Evolutionary conservation across 2,329 filamentous ascomycete species (phyloP), one percentile per base, ranked within the genome.

Genomic region (Botrytis medusae): DNA sequence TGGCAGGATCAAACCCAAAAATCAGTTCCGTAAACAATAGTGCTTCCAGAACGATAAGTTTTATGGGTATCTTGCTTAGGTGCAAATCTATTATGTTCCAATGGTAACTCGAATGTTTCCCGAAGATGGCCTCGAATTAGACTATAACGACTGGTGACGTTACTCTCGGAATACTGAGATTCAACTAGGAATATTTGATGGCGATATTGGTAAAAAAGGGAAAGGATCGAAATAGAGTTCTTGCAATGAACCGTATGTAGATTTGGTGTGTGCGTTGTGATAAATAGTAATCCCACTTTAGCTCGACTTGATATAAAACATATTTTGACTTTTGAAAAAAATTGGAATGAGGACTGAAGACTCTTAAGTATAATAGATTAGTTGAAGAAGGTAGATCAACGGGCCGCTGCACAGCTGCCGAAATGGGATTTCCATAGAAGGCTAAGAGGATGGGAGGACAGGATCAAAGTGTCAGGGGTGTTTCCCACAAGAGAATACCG

Each of bases 371-470:
- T 60, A 72, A 40, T 32, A 48, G 54, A 59, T 40, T 59, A 61
- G 29, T 46, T 60, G 62, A 61, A 72, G 62, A 54, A 69, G 42
- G 46, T n/a, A 68, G 71, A 72, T 72, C 71, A 72, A 69, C 71
- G 71, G 71, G 62, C 71, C 71, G 71, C 71, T 72, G 63, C 71
- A 72, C 71, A 69, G 62, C 32, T 72, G 42, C 71, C 51, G 62
- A 54, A 64, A 48, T 72, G 40, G 40, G 18, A 68, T 61, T 67
- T 40, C 71, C 25, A 68, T 57, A n/a, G 40, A 48, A 60, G 62
- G 51, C 32, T 60, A 46, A 72, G 64, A 72, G 54, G 71, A 72
- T 68, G 71, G 71, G 51, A 69, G 62, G 71, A 69, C 71, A 72
- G 37, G 62, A 68, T 72, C 71, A 57, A 69, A 61, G 71, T 60